Conservation (phyloP, 371 early-diverging fungal species). For the Vairimorpha ceranae region DNA sequence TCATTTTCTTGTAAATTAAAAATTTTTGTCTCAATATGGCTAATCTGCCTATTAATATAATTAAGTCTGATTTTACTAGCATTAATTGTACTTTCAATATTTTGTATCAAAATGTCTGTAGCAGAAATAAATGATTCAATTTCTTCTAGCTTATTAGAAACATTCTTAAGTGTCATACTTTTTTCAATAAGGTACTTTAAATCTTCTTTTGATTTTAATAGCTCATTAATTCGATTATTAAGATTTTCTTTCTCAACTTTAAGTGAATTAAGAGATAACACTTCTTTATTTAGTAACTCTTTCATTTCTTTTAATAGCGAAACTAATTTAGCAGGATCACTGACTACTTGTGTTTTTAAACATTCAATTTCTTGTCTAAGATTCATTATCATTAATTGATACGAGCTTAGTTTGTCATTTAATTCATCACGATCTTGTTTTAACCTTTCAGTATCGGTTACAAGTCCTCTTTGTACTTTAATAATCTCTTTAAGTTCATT, state of each 20-base stretch:
- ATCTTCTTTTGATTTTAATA: conserved; percentile 7
- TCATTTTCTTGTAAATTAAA: conserved; percentile 44
- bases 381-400: conserved; percentile 42
- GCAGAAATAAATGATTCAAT: conserved; percentile 34
- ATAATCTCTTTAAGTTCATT: conserved; percentile 45
- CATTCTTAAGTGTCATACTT: conserved; percentile 1
- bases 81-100: conserved; percentile 36
- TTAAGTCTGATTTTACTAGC: conserved; percentile 39
- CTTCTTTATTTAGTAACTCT: conserved; percentile 38
- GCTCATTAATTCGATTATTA: neutral
- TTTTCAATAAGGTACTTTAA: conserved; percentile 21
- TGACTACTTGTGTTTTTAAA: conserved; percentile 52
- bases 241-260: conserved; percentile 17
- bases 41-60: conserved; percentile 50
- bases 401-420: conserved; percentile 43
- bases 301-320: conserved; percentile 56
- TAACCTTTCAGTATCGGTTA: conserved; percentile 26
- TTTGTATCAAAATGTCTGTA: conserved; percentile 40
- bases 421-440: conserved; percentile 40
- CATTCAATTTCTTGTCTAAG: conserved; percentile 48
- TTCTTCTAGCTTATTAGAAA: conserved; percentile 12
- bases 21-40: conserved; percentile 53
- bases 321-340: conserved; percentile 52
- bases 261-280: conserved; percentile 10
- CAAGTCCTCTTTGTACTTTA: conserved; percentile 32